Evolutionary conservation across 345 rosid species (phyloP), one percentile per base, ranked within the genome.

Genomic region (Euclidium syriacum): DNA sequence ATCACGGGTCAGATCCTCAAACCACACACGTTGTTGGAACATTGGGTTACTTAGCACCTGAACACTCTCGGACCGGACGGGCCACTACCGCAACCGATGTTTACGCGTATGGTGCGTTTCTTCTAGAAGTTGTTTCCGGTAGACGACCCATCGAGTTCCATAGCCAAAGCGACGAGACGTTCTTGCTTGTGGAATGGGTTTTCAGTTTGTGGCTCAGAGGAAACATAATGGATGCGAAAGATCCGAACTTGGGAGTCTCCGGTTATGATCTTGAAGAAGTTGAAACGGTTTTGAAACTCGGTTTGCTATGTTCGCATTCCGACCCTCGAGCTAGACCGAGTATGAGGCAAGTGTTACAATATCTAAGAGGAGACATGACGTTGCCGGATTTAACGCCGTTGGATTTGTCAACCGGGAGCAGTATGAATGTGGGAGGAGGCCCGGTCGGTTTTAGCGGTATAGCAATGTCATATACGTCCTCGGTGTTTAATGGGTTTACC

Each of bases 21-120:
- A 83, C 88, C 0, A 86, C 92, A 11, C 81, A 62, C 3, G 54
- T 83, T 1, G 88, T 71, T 0, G 86, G 92, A 0, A 86, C 88
- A 1, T 63, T 79, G 17, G 92, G 88, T 2, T 85, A 85, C 71
- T 63, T 83, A 3, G 91, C 91, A 3, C 92, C 92, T 4, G 88
- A 85, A 32, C 79, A 75, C 49, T 65, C 75, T 1, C 24, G 86
- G 29, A 79, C 79, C 0, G 91, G 91, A 8, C 80, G 77, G 41
- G 80, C 86, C 14, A 81, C 83, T 0, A 72, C 78, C 0, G 65
- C 73, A 1, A 78, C 78, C 0, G 86, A 85, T 60, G 86, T 81
- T 1, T 85, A 67, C 22, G 76, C 86, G 3, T 85, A 79, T 47
- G 92, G 85, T n/a, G 83, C 77, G 3, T 81, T 85, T 75, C 32